phyloP scores from a whole-genome alignment of 768 basidiomycete species.

The Phlegmacium glaucopus region DNA sequence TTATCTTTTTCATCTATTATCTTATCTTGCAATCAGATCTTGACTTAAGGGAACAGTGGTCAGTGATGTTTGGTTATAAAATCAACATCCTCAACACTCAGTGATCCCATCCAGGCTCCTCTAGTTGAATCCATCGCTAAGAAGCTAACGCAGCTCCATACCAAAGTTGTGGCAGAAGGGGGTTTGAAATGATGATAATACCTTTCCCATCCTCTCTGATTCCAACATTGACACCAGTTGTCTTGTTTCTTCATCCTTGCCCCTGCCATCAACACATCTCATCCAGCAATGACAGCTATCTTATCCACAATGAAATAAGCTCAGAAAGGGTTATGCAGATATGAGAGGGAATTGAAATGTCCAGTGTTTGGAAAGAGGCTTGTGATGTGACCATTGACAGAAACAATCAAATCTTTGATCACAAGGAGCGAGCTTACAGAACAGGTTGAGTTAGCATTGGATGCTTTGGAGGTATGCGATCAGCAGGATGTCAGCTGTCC shows the following conservation, averaged over 20 bases:
- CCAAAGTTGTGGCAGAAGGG: conserved; percentile 86
- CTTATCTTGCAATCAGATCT: too few relatives aligned
- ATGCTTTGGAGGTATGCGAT: conserved; percentile 57
- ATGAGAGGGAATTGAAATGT: conserved; percentile 80
- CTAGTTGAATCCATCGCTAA: conserved; percentile 81
- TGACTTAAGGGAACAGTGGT: conserved; percentile 57
- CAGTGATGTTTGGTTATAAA: neutral
- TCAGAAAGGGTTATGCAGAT: conserved; percentile 78
- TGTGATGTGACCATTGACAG: conserved; percentile 64
- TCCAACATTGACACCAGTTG: conserved; percentile 56
- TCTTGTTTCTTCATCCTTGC: conserved; percentile 67
- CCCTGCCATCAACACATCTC: conserved; percentile 76
- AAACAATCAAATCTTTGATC: conserved; percentile 60
- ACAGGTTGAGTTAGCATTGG: conserved; percentile 65
- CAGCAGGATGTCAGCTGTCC: neutral
- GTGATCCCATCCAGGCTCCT: conserved; percentile 48
- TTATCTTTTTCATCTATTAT: too few relatives aligned
- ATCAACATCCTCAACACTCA: neutral
- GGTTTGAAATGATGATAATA: conserved; percentile 48
- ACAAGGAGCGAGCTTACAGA: conserved; percentile 69
- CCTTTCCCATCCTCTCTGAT: conserved; percentile 56
- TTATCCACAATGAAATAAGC: conserved; percentile 68
- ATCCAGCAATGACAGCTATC: conserved; percentile 69
- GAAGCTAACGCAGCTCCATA: conserved; percentile 77
- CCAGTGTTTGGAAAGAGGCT: conserved; percentile 72